Percentiles rank a stretch among this genome's conserved stretches.
Conservation (phyloP, 495 filamentous ascomycete genomes). For the Thermothielavioides terrestris region DNA sequence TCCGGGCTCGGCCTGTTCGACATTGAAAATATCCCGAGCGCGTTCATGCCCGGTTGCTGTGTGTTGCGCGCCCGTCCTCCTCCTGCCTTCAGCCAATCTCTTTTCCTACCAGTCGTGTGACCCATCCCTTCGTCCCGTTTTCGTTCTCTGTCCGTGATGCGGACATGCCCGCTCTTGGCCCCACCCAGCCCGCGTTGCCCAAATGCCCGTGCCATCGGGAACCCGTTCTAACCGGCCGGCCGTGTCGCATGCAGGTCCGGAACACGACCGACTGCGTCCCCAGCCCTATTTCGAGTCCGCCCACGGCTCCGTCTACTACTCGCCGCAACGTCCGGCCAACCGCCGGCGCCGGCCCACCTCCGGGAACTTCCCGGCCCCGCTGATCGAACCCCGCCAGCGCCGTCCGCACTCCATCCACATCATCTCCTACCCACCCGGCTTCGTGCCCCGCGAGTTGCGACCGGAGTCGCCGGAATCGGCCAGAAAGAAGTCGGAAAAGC, state of each 20-base stretch:
- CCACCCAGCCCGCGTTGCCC: background rate
- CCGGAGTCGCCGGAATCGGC: conserved; percentile 16
- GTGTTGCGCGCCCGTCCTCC: conserved; percentile 14
- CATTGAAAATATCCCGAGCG: conserved; percentile 7
- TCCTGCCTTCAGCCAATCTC: background rate
- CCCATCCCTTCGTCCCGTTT: background rate
- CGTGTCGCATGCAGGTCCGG: conserved; percentile 22
- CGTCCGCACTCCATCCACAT: conserved; percentile 50
- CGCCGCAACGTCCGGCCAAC: conserved; percentile 25
- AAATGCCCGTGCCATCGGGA: conserved; percentile 5
- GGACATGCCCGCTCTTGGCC: background rate
- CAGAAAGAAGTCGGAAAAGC: conserved; percentile 8
- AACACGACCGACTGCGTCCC: conserved; percentile 26
- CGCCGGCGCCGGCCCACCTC: conserved; percentile 21
- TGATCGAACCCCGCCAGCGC: conserved; percentile 43
- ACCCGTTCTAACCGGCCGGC: conserved; percentile 19
- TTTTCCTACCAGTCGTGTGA: too few species aligned
- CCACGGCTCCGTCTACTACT: conserved; percentile 35
- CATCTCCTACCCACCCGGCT: conserved; percentile 44
- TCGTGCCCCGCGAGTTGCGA: conserved; percentile 41
- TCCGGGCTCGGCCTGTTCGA: conserved; percentile 16
- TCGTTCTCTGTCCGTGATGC: background rate
- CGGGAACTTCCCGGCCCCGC: conserved; percentile 37
- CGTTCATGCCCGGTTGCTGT: conserved; percentile 26
- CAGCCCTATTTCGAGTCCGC: conserved; percentile 28